These are phyloP conservation scores for Melastoma malabathricum DNA, from an alignment of 345 rosid genomes.

Conservation along the genomic window DNA sequence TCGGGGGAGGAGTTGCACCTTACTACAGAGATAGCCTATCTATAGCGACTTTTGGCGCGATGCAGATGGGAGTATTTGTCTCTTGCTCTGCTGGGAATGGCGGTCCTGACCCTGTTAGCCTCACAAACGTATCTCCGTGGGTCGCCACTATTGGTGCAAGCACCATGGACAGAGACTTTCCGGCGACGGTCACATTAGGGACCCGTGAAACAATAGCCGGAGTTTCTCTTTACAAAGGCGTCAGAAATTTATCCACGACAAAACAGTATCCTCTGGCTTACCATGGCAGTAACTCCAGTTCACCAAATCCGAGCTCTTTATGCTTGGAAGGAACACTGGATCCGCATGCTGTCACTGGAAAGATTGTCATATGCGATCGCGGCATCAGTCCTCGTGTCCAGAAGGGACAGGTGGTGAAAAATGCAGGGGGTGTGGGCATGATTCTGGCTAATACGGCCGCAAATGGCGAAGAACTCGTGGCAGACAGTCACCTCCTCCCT, in stretches of 20 bases:
- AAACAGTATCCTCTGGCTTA: slow-evolving; percentile 52
- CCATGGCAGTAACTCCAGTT: slow-evolving; percentile 38
- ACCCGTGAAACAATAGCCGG: slow-evolving; percentile 24
- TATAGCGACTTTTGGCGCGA: slow-evolving; percentile 70
- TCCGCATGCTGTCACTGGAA: slow-evolving; percentile 31
- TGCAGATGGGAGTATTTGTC: slow-evolving; percentile 74
- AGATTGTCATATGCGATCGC: slow-evolving; percentile 66
- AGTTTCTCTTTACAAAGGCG: slow-evolving; percentile 54
- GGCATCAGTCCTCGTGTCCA: slow-evolving; percentile 50
- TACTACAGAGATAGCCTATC: slow-evolving; percentile 45
- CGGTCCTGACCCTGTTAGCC: slow-evolving; percentile 53
- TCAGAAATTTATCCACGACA: slow-evolving; percentile 12
- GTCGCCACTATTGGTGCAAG: slow-evolving; percentile 72
- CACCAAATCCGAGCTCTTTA: slow-evolving; percentile 39
- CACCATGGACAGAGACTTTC: slow-evolving; percentile 68
- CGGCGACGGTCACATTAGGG: slow-evolving; percentile 45
- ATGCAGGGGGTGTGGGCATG: slow-evolving; percentile 62
- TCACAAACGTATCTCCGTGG: slow-evolving; percentile 77
- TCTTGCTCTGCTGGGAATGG: slow-evolving; percentile 68
- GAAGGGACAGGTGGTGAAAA: slow-evolving; percentile 53
- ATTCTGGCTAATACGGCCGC: slow-evolving; percentile 43
- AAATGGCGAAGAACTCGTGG: slow-evolving; percentile 92
- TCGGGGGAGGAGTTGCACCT: slow-evolving; percentile 69
- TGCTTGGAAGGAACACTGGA: slow-evolving; percentile 53
- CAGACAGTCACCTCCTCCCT: slow-evolving; percentile 77